phyloP scores from a whole-genome alignment of 179 eudicot genomes.

The Silene coronaria region DNA sequence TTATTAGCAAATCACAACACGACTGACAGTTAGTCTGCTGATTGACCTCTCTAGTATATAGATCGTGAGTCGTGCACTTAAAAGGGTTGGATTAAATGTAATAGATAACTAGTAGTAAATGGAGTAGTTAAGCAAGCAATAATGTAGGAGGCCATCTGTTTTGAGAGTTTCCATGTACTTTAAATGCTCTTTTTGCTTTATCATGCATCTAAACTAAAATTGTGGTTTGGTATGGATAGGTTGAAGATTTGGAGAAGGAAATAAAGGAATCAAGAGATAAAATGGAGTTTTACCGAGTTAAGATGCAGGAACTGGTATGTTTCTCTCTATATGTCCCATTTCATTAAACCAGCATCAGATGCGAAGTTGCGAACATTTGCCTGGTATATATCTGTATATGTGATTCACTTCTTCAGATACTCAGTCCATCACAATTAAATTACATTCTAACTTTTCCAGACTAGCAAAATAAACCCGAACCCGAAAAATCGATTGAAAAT shows the following conservation, averaged over 20 bases:
- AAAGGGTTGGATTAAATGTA: too few relatives aligned
- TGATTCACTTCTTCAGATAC: neutral
- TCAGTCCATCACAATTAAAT: neutral
- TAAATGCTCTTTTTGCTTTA: slow-evolving; percentile 1
- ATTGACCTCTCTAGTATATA: too few relatives aligned
- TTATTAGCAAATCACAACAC: too few relatives aligned
- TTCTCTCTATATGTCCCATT: neutral
- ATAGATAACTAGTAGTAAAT: too few relatives aligned
- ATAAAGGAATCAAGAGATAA: slow-evolving; percentile 79
- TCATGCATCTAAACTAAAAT: slow-evolving; percentile 4
- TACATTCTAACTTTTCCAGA: too few relatives aligned
- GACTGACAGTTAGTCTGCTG: too few relatives aligned
- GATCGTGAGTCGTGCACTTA: too few relatives aligned
- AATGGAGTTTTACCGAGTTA: slow-evolving; percentile 73
- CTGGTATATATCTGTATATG: neutral
- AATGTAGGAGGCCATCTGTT: neutral
- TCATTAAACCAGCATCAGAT: too few relatives aligned
- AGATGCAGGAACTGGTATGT: slow-evolving; percentile 98
- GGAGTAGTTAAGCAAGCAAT: too few relatives aligned
- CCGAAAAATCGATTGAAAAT: too few relatives aligned
- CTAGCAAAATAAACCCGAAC: too few relatives aligned
- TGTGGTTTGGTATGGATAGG: slow-evolving; percentile 40
- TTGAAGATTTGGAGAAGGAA: slow-evolving; percentile 90
- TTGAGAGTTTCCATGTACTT: neutral
- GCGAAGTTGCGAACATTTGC: too few relatives aligned